phyloP scores from a whole-genome alignment of 2,329 filamentous ascomycete species.

The Ophiosphaerella herpotricha region DNA sequence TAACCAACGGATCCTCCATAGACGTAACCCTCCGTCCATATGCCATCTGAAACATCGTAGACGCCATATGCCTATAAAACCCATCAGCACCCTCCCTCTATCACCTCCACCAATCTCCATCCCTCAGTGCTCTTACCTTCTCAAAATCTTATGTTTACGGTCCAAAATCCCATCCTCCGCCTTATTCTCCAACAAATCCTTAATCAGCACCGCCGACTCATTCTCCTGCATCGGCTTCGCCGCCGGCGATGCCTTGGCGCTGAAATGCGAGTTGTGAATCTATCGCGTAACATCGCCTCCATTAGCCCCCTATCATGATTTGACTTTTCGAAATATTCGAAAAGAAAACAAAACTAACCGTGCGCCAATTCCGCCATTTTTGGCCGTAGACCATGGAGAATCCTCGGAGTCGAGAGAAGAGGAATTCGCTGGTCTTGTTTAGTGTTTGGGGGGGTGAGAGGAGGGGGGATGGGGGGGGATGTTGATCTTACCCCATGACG shows the following conservation, averaged over 20 bases:
- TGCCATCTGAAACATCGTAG: conserved; percentile 9
- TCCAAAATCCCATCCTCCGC: conserved; percentile 7
- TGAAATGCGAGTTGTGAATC: conserved; percentile 10
- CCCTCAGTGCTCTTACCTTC: conserved; percentile 6
- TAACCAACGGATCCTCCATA: conserved; percentile 9
- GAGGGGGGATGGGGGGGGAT: neutral
- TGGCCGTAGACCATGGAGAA: conserved; percentile 8
- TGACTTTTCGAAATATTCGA: conserved; percentile 4
- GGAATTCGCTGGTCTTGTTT: conserved; percentile 8
- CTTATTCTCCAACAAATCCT: conserved; percentile 8
- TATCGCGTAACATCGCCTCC: conserved; percentile 5
- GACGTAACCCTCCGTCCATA: conserved; percentile 7
- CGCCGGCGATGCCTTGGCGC: conserved; percentile 8
- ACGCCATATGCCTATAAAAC: conserved; percentile 9
- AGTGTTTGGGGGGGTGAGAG: conserved; percentile 5
- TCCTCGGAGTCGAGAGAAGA: conserved; percentile 10
- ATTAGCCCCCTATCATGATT: conserved; percentile 2
- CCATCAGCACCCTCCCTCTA: conserved; percentile 3
- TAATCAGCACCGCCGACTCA: conserved; percentile 6
- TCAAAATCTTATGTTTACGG: conserved; percentile 8
- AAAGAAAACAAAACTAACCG: conserved; percentile 5
- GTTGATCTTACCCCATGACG: conserved; percentile 8
- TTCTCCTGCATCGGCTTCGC: conserved; percentile 9
- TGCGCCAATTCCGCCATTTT: conserved; percentile 9
- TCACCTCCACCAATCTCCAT: conserved; percentile 1